A percentile compares a stretch with the other conserved stretches of the same genome.
phyloP scores from a whole-genome alignment of 1,284 basidiomycete species.

The Anthracocystis walkeri region DNA sequence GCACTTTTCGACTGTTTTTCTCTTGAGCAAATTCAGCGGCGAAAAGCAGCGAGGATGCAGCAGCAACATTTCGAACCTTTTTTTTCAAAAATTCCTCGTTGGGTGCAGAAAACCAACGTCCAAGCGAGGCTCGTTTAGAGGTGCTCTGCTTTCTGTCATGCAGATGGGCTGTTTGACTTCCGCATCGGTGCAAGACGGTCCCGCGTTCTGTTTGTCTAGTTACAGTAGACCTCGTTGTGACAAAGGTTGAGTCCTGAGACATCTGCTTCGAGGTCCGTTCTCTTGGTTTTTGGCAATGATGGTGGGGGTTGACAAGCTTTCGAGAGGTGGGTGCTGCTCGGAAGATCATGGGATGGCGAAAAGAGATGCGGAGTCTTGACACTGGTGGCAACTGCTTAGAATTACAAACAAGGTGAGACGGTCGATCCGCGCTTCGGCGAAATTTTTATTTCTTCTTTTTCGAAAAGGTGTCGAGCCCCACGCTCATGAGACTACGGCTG shows the following conservation, averaged over 20 bases:
- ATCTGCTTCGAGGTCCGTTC: no score
- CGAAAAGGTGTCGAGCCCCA: no score
- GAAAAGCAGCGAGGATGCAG: not conserved
- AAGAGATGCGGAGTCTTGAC: no score
- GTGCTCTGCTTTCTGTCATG: not conserved
- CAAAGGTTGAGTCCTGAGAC: no score
- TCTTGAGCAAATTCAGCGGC: not conserved
- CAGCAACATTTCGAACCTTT: not conserved
- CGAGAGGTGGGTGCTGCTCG: no score
- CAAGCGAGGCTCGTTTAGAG: conserved; percentile 11
- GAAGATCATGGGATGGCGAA: no score
- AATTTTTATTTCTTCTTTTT: no score
- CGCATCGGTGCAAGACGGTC: conserved; percentile 1
- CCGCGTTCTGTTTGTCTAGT: not conserved
- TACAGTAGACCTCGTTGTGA: not conserved
- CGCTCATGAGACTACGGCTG: no score
- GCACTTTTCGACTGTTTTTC: conserved; percentile 3
- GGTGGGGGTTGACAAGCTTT: no score
- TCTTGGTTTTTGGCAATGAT: no score
- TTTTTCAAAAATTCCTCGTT: not conserved
- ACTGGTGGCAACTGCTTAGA: not conserved
- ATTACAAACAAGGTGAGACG: no score
- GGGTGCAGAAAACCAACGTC: not conserved
- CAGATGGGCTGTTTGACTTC: not conserved
- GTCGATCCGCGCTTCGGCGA: no score